These are phyloP conservation scores for Auricularia sp. DNA, from an alignment of 768 basidiomycete species.

Conservation along the genomic window DNA sequence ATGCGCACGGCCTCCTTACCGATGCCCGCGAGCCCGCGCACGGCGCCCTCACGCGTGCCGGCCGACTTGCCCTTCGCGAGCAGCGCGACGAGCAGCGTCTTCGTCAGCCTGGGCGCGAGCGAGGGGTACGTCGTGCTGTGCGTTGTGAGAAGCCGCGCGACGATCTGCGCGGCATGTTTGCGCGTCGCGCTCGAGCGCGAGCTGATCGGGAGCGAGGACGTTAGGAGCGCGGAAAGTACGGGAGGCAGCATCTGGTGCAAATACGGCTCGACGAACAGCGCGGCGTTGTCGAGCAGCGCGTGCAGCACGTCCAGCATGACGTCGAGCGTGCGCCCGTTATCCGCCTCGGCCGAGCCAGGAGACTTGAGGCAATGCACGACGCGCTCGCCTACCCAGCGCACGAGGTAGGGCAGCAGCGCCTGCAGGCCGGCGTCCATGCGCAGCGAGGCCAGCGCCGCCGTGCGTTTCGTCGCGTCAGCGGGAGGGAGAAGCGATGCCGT, in stretches of 20 bases:
- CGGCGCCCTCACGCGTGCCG: slow-evolving; percentile 82
- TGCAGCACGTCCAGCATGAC: slow-evolving; percentile 76
- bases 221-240: slow-evolving; percentile 81
- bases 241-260: slow-evolving; percentile 94
- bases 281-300: slow-evolving; percentile 75
- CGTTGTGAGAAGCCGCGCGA: slow-evolving; percentile 69
- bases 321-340: slow-evolving; percentile 63
- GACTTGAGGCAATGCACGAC: slow-evolving; percentile 53
- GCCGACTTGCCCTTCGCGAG: slow-evolving; percentile 59
- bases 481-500: slow-evolving; percentile 75
- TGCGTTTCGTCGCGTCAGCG: slow-evolving; percentile 59
- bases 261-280: slow-evolving; percentile 95
- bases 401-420: slow-evolving; percentile 84
- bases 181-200: slow-evolving; percentile 64
- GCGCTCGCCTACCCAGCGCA: slow-evolving; percentile 90
- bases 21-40: slow-evolving; percentile 75
- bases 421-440: slow-evolving; percentile 85
- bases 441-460: slow-evolving; percentile 84
- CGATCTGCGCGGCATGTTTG: slow-evolving; percentile 69
- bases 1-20: slow-evolving; percentile 79
- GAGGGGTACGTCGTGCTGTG: slow-evolving; percentile 86
- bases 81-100: slow-evolving; percentile 83
- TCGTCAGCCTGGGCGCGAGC: slow-evolving; percentile 81
- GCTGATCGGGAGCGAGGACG: slow-evolving; percentile 63
- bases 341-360: slow-evolving; percentile 41